A percentile compares a stretch with the other conserved stretches of the same genome.
Evolutionary conservation across 2,329 filamentous ascomycete genomes (phyloP).

Genomic region (Trichophyton schoenleinii): DNA sequence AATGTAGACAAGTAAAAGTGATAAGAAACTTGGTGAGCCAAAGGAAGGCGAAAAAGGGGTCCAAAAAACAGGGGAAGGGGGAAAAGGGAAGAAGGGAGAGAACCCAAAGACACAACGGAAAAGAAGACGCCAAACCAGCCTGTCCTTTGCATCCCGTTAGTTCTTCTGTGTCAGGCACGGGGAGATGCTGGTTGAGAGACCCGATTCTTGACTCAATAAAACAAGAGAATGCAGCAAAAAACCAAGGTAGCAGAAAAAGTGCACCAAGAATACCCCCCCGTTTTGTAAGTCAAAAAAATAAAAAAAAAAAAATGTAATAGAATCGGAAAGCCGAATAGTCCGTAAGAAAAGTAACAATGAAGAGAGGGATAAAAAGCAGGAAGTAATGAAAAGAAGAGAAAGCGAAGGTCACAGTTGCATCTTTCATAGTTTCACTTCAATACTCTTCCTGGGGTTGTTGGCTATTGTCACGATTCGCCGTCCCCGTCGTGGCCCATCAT

Average conservation of each 20-base stretch:
- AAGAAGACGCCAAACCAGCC: background rate
- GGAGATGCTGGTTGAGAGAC: background rate
- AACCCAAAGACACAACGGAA: background rate
- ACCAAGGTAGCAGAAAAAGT: background rate
- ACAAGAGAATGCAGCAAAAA: background rate
- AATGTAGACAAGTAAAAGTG: background rate
- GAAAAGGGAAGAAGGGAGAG: background rate
- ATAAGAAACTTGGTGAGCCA: background rate
- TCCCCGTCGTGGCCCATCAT: background rate
- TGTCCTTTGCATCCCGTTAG: no score
- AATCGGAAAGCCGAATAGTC: background rate
- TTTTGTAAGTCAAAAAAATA: background rate
- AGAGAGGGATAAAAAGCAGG: background rate
- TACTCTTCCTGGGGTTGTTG: background rate
- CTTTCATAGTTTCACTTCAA: background rate
- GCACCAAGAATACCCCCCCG: background rate
- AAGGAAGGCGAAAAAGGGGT: background rate
- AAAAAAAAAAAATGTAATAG: background rate
- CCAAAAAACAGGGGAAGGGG: background rate
- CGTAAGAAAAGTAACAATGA: background rate
- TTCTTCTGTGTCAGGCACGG: no score
- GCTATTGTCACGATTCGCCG: background rate
- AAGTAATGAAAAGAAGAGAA: background rate
- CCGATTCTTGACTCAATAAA: background rate
- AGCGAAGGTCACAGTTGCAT: background rate